Base-by-base conservation (phyloP, 2,329 filamentous ascomycete species). In the Phoma herbarum region DNA sequence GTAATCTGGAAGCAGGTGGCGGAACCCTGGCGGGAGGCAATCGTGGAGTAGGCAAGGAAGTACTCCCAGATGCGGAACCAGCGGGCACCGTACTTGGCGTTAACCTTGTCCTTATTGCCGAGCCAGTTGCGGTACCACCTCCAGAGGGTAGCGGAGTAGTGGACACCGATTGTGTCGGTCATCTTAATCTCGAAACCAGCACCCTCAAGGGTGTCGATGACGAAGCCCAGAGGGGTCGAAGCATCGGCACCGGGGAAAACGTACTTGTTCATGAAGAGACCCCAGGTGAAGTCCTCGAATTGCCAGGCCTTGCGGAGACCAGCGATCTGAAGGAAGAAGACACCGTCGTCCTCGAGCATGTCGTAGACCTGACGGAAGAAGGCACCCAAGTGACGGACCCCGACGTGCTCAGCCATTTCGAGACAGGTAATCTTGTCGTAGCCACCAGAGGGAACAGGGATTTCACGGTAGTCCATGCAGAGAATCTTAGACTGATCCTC, bases 251-350 rank as follows among this genome's bases (percentile, higher is more conserved):
- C 95, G 31, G 93, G 95, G 86, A 98, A 98, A 78, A 98, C 85
- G 80, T 98, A 97, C 84, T 97, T 97, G 89, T 98, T 98, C 93
- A 98, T 96, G 86, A 97, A 98, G 45, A 98, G 86, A 77, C 95
- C 95, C 95, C 95, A 98, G 78, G 94, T 91, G 50, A 97, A 86
- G 81, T 98, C 94, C 84, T 98, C 93, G 75, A 97, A 98, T 80
- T 98, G 95, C 95, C 95, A 98, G 64, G 86, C 84, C 83, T 96
- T 96, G 70, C 95, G 90, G 62, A 99, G 86, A 81, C 95, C 95
- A 70, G 94, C 93, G 71, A 96, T 93, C 80, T 98, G 95, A 61
- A 98, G 85, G 86, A 95, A 97, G 84, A 98, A 96, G 66, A 92
- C 87, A 78, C 95, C 95, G 67, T 98, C 93, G 67, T 98, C 95